Base-by-base conservation (phyloP, 352 stramenopile genomes). In the Phytophthora cryptogea region DNA sequence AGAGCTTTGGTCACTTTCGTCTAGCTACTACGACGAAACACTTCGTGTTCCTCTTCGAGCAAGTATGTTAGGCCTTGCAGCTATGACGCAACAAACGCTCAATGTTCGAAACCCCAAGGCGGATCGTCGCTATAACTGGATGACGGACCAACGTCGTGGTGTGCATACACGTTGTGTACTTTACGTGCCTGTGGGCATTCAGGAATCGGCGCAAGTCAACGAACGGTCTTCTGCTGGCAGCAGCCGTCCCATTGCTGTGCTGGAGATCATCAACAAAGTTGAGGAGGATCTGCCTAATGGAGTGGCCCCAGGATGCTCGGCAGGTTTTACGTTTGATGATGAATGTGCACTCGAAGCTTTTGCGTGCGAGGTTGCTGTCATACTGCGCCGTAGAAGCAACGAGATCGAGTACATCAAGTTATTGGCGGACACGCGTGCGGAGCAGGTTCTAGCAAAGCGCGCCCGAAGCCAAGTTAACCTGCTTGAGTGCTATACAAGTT, bases 371-470 rank as follows among this genome's bases (percentile, higher is more conserved):
- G 89, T 96, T 28, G 88, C 89, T 2, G 80, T 95, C 10, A 92
- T 96, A 27, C 51, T 97, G 30, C 79, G 85, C 10, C 80, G 86
- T 36, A 77, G 89, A 32, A 86, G 68, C 43, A 94, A 91, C 31
- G 90, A 97, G 53, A 94, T 95, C 32, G 77, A 92, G 44, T 93
- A 96, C 65, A 90, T 97, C 41, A 95, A 93, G 68, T 69, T 96
- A 20, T 64, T 97, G 28, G 81, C 82, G 1, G 89, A 94, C 36
- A 94, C 86, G 2, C 70, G 78, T 36, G 73, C 83, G 1, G 86
- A 92, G 36, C 86, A 90, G 44, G 75, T 92, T 23, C 48, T 90
- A 42, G 83, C 80, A 2, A 79, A 91, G 60, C 70, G 80, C 26
- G 83, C 82, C 36, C 83, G 79, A 35, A 88, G 78, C 28, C 81